phyloP scores from a whole-genome alignment of 129 eudicot species.

The Erigeron canadensis region DNA sequence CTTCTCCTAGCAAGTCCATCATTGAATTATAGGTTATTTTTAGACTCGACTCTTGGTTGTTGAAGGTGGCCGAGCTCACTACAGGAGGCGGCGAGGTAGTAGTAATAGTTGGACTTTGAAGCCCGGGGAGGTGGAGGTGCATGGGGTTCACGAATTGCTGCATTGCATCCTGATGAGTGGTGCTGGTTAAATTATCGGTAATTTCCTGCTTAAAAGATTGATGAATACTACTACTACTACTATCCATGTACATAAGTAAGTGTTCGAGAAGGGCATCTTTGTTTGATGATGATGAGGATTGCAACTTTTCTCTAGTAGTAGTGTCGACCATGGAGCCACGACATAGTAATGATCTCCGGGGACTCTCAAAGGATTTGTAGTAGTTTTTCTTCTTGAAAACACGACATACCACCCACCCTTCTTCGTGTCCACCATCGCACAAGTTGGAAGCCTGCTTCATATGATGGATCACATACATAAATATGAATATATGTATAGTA shows the following conservation, averaged over 20 bases:
- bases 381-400: slow-evolving; percentile 77
- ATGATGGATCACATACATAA: not conserved
- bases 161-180: slow-evolving; percentile 4
- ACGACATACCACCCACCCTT: slow-evolving; percentile 83
- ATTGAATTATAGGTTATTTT: slow-evolving; percentile 16
- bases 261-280: slow-evolving; percentile 46
- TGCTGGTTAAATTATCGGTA: slow-evolving; percentile 23
- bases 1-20: slow-evolving; percentile 10
- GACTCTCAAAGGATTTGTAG: slow-evolving; percentile 41
- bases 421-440: slow-evolving; percentile 54
- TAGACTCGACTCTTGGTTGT: slow-evolving; percentile 15
- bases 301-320: slow-evolving; percentile 17
- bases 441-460: slow-evolving; percentile 28
- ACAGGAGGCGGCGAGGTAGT: slow-evolving; percentile 17
- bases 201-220: slow-evolving; percentile 41
- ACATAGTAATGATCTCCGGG: slow-evolving; percentile 32
- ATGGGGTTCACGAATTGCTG: slow-evolving; percentile 21
- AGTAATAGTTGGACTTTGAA: slow-evolving; percentile 37
- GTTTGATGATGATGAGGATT: slow-evolving; percentile 15
- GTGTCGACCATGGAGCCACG: too few relatives aligned
- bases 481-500: too few relatives aligned
- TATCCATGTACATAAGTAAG: slow-evolving; percentile 48
- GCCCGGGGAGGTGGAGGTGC: slow-evolving; percentile 47
- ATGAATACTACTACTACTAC: too few relatives aligned
- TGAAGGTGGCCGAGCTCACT: slow-evolving; percentile 4